These are phyloP conservation scores for Phytophthora ohioensis DNA, from an alignment of 352 stramenopile genomes.

Conservation along the genomic window DNA sequence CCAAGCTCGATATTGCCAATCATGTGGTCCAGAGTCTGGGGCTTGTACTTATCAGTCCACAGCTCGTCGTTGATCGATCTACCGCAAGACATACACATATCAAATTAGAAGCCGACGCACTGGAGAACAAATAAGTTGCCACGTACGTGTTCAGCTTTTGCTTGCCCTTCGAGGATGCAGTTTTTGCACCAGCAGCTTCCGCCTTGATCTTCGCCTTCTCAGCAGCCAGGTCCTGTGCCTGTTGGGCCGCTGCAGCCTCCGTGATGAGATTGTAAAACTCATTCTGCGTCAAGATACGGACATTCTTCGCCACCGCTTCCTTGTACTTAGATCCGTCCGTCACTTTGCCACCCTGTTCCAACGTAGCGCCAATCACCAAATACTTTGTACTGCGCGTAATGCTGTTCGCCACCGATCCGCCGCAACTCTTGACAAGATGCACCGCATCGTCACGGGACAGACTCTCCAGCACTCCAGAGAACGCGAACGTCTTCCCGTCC, in stretches of 20 bases:
- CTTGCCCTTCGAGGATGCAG: constrained; percentile 62
- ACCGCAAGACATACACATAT: constrained; percentile 8
- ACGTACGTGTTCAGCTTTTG: constrained; percentile 56
- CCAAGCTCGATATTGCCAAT: constrained; percentile 94
- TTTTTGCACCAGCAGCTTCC: constrained; percentile 50
- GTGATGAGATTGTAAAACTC: constrained; percentile 90
- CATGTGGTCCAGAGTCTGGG: constrained; percentile 91
- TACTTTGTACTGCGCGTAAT: constrained; percentile 83
- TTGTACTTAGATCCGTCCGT: constrained; percentile 87
- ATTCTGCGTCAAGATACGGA: constrained; percentile 87
- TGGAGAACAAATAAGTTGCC: background rate
- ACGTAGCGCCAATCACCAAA: constrained; percentile 68
- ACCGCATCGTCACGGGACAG: constrained; percentile 71
- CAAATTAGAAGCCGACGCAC: constrained; percentile 2
- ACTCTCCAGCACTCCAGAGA: constrained; percentile 72
- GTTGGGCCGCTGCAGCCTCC: constrained; percentile 69
- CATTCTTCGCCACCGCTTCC: constrained; percentile 86
- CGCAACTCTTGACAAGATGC: constrained; percentile 84
- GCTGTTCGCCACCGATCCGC: constrained; percentile 67
- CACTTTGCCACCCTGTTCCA: constrained; percentile 78
- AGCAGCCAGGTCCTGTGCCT: constrained; percentile 58
- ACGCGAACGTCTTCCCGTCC: constrained; percentile 82
- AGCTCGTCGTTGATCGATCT: constrained; percentile 72
- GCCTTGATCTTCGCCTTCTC: constrained; percentile 66
- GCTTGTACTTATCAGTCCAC: constrained; percentile 98